Evolutionary conservation across 495 filamentous ascomycete genomes (phyloP), one percentile per base, ranked within the genome.

Genomic region (Trichoderma orchidacearum): DNA sequence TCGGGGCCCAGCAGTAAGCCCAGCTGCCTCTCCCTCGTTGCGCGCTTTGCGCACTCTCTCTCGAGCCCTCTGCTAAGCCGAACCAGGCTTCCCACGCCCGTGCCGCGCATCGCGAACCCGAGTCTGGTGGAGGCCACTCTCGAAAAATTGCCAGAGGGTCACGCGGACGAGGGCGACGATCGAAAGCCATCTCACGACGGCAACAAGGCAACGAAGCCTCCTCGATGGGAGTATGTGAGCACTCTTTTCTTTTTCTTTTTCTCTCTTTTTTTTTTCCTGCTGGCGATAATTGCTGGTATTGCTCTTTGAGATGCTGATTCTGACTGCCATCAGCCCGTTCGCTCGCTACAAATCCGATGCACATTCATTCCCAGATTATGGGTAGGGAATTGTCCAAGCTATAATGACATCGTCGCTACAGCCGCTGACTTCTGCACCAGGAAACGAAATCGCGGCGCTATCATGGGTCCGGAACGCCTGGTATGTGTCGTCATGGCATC

Each of bases 291-390:
- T n/a, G n/a, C n/a, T n/a, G n/a, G n/a, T n/a, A n/a, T n/a, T n/a
- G n/a, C n/a, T n/a, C n/a, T n/a, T 48, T 36, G 12, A 23, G 23
- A 9, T 25, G 21, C n/a, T 3, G 5, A 12, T 23, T 30, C 53
- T 55, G 31, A 55, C 30, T n/a, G 8, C 13, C 23, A 13, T 3
- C 30, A 55, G 53, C 32, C 31, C 53, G 5, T 34, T 55, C 28
- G 53, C 23, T 27, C 53, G 53, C 30, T 55, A 55, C n/a, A 9
- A 21, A 13, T 55, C 53, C 30, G 32, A 55, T 34, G 53, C 53
- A 21, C n/a, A 55, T 23, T 55, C 53, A 23, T 55, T 55, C 28
- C 53, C 53, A 8, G 53, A 55, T 36, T 55, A 55, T 35, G 30
- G 15, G 53, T 55, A 55, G 9, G 53, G n/a, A 9, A 1, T 8